phyloP scores from a whole-genome alignment of 192 early-diverging fungal genomes.

The Mortierella antarctica region DNA sequence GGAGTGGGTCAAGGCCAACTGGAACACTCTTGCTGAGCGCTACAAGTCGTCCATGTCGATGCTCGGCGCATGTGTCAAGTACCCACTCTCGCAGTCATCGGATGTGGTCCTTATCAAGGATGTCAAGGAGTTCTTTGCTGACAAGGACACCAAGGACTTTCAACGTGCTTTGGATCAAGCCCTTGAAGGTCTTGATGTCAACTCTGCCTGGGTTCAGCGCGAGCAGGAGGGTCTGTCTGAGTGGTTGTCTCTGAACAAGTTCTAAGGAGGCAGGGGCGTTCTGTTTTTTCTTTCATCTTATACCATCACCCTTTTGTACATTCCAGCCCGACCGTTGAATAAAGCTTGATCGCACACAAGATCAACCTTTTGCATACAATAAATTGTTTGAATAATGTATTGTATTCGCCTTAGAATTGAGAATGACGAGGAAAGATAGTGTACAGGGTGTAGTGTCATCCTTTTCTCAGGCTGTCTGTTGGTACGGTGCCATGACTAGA shows the following conservation, averaged over 20 bases:
- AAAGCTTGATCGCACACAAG: background rate
- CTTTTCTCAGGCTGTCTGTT: background rate
- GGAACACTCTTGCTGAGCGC: conserved; percentile 48
- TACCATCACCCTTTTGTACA: too few relatives aligned
- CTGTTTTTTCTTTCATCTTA: too few relatives aligned
- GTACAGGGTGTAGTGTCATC: background rate
- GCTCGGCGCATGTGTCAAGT: conserved; percentile 51
- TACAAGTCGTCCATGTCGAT: conserved; percentile 53
- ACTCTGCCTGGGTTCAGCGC: conserved; percentile 64
- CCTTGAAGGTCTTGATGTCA: conserved; percentile 73
- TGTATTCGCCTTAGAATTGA: too few relatives aligned
- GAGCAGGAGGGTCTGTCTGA: conserved; percentile 69
- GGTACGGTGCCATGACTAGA: too few relatives aligned
- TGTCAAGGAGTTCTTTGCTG: conserved; percentile 72
- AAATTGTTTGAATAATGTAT: too few relatives aligned
- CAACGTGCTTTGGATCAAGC: conserved; percentile 77
- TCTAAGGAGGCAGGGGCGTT: conserved; percentile 4
- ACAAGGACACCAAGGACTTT: conserved; percentile 74
- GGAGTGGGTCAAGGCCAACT: conserved; percentile 76
- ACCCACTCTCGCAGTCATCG: conserved; percentile 54
- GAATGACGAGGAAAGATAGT: too few relatives aligned
- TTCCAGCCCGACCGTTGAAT: background rate
- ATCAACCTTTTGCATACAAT: too few relatives aligned
- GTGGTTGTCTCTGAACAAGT: conserved; percentile 53
- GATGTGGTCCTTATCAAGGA: conserved; percentile 69